Base-by-base conservation (phyloP, 2,329 filamentous ascomycete genomes). In the Exophiala xenobiotica region DNA sequence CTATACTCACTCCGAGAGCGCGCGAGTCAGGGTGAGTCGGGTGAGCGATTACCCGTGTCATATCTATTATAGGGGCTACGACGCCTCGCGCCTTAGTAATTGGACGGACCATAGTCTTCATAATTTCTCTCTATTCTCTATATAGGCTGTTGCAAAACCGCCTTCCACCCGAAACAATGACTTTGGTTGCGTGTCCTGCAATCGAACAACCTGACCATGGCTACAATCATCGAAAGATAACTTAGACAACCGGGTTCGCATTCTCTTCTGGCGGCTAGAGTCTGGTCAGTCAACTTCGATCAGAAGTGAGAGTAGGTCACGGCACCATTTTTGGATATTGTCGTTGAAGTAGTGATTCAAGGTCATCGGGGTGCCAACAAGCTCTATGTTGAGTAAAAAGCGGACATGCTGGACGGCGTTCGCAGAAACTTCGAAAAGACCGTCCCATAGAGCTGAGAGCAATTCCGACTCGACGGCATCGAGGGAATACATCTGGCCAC, bases 371-470 rank as follows among this genome's bases (percentile, higher is more conserved):
- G 63, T 72, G 1, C 70, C 70, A 0, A 65, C 58, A 1, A 72
- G 64, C 62, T 85, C 81, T 2, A 82, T 71, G 1, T 69, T 37
- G 0, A 87, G 61, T 0, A 87, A 67, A 24, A 80, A 81, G 0
- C 65, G 54, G 0, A 74, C 69, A 12, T 83, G 75, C 0, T 74
- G 53, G 27, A 82, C 70, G 0, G 79, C 78, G 0, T 60, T 64
- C 3, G 65, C 56, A 56, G 86, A 85, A 0, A 14, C 2, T 19
- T 35, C 31, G 2, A 35, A 12, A 35, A 35, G 31, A 16, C n/a
- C 18, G 12, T 35, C 31, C 31, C 31, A 35, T 14, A 35, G 9
- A 8, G 9, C 31, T 6, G 31, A 35, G 31, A 35, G 12, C n/a
- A 35, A 14, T 9, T 35, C 31, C n/a, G 31, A 35, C n/a, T 35